Conservation (phyloP, 805 yeast genomes). For the Hanseniaspora nectarophila region DNA sequence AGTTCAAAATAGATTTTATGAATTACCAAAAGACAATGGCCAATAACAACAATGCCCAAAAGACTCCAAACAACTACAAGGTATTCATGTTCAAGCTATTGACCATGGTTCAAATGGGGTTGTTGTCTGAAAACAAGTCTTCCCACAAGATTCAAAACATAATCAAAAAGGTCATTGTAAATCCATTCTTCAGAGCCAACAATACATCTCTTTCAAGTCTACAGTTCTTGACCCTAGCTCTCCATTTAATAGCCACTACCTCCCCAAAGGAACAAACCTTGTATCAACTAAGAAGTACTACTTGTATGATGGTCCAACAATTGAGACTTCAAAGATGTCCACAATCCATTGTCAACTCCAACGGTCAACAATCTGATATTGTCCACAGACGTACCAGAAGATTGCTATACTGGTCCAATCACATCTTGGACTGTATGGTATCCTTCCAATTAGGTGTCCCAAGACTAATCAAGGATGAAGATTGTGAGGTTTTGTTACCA, state of each 20-base stretch:
- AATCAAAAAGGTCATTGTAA: conserved; percentile 49
- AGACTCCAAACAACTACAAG: conserved; percentile 22
- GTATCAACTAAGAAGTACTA: conserved; percentile 63
- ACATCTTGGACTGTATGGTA: conserved; percentile 61
- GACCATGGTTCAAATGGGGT: conserved; percentile 26
- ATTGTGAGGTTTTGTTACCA: conserved; percentile 78
- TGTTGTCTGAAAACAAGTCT: conserved; percentile 22
- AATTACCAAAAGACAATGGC: not conserved
- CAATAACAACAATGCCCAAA: conserved; percentile 12
- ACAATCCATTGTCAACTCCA: conserved; percentile 59
- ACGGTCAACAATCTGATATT: conserved; percentile 51
- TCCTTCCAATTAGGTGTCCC: conserved; percentile 76
- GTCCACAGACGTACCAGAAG: conserved; percentile 75
- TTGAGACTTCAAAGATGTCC: conserved; percentile 78
- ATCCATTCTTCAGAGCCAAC: conserved; percentile 44
- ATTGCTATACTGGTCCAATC: conserved; percentile 73
- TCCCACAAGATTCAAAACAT: conserved; percentile 43
- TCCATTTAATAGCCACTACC: conserved; percentile 56
- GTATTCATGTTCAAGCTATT: conserved; percentile 24
- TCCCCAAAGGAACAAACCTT: conserved; percentile 59
- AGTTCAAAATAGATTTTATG: conserved; percentile 16
- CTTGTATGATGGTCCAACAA: conserved; percentile 75
- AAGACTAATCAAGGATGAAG: conserved; percentile 62
- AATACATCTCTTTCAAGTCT: conserved; percentile 55
- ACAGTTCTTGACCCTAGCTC: conserved; percentile 56